Conservation (phyloP, 106 monocot genomes). For the Allium sativum region DNA sequence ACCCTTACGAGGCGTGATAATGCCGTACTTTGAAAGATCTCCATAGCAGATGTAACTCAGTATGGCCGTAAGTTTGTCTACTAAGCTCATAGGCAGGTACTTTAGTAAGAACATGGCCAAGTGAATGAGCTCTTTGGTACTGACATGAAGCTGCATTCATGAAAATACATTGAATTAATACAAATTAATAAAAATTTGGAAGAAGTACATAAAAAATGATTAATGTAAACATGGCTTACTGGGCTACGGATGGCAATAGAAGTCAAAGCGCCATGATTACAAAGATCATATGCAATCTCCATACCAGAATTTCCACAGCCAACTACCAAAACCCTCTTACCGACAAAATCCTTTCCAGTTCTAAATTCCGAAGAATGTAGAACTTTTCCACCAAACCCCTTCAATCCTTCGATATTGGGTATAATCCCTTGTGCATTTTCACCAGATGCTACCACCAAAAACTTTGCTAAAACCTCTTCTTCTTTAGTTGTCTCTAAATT, state of each 20-base stretch:
- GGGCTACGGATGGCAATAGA: conserved; percentile 1
- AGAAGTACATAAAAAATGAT: too few relatives aligned
- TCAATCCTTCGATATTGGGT: conserved; percentile 1
- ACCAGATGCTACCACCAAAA: conserved; percentile 12
- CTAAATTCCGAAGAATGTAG: conserved; percentile 56
- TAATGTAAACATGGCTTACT: too few relatives aligned
- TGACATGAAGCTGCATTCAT: too few relatives aligned
- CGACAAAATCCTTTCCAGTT: conserved; percentile 38
- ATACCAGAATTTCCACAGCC: conserved; percentile 93
- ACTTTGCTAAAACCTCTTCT: conserved; percentile 1
- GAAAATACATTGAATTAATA: not conserved
- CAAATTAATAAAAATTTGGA: too few relatives aligned
- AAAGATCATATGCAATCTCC: conserved; percentile 75
- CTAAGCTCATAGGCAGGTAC: too few relatives aligned
- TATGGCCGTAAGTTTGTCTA: too few relatives aligned
- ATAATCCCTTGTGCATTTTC: conserved; percentile 10
- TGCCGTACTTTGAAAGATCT: too few relatives aligned
- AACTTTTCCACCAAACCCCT: conserved; percentile 22
- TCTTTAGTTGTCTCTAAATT: not conserved
- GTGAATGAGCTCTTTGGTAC: too few relatives aligned
- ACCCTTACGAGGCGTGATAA: too few relatives aligned
- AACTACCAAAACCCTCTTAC: conserved; percentile 62
- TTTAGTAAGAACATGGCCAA: too few relatives aligned
- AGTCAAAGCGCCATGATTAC: not conserved
- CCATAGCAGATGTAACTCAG: too few relatives aligned